These are phyloP conservation scores for Penicillium paxilli DNA, from an alignment of 495 filamentous ascomycete genomes.

Conservation along the genomic window DNA sequence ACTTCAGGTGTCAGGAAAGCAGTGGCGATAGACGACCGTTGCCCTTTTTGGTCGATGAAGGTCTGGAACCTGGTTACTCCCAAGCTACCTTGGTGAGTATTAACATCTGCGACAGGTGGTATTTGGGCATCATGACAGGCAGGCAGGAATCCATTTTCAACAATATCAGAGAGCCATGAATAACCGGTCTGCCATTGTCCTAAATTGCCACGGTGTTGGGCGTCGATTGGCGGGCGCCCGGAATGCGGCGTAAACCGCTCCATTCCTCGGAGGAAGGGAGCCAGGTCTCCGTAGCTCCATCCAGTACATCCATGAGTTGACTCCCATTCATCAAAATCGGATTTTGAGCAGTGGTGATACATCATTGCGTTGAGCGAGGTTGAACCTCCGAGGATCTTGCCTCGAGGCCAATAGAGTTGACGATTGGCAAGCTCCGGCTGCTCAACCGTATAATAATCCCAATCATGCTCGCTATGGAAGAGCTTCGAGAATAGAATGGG, in stretches of 20 bases:
- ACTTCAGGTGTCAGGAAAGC: slow-evolving; percentile 18
- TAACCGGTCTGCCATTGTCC: slow-evolving; percentile 21
- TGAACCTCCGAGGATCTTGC: slow-evolving; percentile 18
- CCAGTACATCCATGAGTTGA: slow-evolving; percentile 18
- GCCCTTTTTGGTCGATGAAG: slow-evolving; percentile 21
- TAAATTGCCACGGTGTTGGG: slow-evolving; percentile 7
- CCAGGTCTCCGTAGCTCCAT: slow-evolving; percentile 16
- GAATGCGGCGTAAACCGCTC: slow-evolving; percentile 22
- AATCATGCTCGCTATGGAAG: slow-evolving; percentile 23
- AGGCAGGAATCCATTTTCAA: slow-evolving; percentile 20
- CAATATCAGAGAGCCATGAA: slow-evolving; percentile 22
- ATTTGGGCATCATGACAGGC: slow-evolving; percentile 19
- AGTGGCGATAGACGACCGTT: slow-evolving; percentile 22
- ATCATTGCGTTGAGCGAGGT: slow-evolving; percentile 25
- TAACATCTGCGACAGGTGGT: slow-evolving; percentile 13
- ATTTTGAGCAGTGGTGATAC: slow-evolving; percentile 20
- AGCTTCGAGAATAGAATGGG: slow-evolving; percentile 22
- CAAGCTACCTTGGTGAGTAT: slow-evolving; percentile 11
- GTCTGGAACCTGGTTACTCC: slow-evolving; percentile 24
- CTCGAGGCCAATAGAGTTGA: slow-evolving; percentile 22
- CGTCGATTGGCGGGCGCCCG: slow-evolving; percentile 13
- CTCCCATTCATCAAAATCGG: slow-evolving; percentile 24
- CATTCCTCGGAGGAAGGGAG: slow-evolving; percentile 17
- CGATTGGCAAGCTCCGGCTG: slow-evolving; percentile 17
- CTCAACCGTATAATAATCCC: slow-evolving; percentile 24